These are phyloP conservation scores for Chrysosporium queenslandicum DNA, from an alignment of 2,329 filamentous ascomycete genomes.

Conservation along the genomic window DNA sequence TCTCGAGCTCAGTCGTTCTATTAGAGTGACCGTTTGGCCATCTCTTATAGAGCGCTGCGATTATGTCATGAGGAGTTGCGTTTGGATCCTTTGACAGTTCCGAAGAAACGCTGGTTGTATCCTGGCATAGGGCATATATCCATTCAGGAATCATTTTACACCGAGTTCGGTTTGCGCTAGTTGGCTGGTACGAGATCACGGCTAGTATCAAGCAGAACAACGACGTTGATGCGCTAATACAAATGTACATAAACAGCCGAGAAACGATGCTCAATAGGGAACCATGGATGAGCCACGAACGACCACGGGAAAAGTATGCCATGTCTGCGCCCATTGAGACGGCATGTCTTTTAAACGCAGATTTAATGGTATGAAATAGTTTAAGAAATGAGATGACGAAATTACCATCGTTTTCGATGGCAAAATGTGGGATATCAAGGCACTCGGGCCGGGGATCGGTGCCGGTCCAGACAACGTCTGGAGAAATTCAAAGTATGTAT, in stretches of 20 bases:
- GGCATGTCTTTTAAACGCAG: not conserved
- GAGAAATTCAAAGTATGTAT: no score
- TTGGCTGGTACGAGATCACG: conserved; percentile 13
- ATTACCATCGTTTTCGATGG: not conserved
- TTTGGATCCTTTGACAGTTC: conserved; percentile 46
- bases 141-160: conserved; percentile 36
- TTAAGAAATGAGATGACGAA: not conserved
- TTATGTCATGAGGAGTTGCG: conserved; percentile 45
- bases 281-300: not conserved
- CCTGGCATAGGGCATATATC: conserved; percentile 46
- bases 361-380: not conserved
- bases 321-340: not conserved
- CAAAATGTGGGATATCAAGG: not conserved
- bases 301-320: conserved; percentile 1
- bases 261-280: not conserved
- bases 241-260: not conserved
- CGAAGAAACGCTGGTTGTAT: conserved; percentile 47
- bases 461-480: not conserved
- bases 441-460: not conserved
- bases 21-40: conserved; percentile 15
- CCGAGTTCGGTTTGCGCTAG: conserved; percentile 15
- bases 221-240: not conserved
- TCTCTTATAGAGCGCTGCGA: conserved; percentile 46
- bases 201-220: conserved; percentile 7
- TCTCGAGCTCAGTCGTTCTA: not conserved